Evolutionary conservation across 2,329 filamentous ascomycete species (phyloP).

Genomic region (Tolypocladium album): DNA sequence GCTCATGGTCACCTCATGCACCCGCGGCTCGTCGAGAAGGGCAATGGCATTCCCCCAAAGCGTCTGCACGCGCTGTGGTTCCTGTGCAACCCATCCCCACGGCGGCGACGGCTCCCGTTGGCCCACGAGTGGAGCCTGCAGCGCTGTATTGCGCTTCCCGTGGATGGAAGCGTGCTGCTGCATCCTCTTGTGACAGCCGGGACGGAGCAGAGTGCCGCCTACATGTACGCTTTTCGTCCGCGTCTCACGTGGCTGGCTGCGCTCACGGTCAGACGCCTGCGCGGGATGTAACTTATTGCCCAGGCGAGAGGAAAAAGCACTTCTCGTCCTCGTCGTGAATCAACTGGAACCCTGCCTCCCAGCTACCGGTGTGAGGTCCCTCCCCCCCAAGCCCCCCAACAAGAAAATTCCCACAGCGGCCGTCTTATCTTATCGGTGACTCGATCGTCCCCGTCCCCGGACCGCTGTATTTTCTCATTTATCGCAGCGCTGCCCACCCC

Average conservation of each 20-base stretch:
- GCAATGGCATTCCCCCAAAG: not conserved
- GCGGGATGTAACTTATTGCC: not conserved
- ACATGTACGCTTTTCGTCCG: not conserved
- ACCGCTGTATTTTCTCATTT: conserved; percentile 11
- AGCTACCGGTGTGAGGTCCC: too few species aligned
- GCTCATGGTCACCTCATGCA: not conserved
- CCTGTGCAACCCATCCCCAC: not conserved
- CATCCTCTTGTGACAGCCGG: not conserved
- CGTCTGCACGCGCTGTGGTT: not conserved
- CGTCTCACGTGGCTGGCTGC: not conserved
- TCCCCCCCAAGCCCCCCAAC: not conserved
- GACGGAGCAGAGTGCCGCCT: not conserved
- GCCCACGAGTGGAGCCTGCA: not conserved
- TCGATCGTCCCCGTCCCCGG: conserved; percentile 3
- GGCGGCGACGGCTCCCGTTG: not conserved
- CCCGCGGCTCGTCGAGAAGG: not conserved
- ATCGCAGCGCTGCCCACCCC: conserved; percentile 2
- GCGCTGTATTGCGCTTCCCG: not conserved
- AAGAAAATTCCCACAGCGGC: not conserved
- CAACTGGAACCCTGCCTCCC: not conserved
- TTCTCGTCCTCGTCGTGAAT: not conserved
- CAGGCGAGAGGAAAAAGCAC: not conserved
- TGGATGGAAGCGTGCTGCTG: not conserved
- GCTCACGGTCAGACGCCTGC: not conserved
- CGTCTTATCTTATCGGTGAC: conserved; percentile 3